These are phyloP conservation scores for Thraustochytrium sp. DNA, from an alignment of 352 stramenopile species.

Conservation along the genomic window DNA sequence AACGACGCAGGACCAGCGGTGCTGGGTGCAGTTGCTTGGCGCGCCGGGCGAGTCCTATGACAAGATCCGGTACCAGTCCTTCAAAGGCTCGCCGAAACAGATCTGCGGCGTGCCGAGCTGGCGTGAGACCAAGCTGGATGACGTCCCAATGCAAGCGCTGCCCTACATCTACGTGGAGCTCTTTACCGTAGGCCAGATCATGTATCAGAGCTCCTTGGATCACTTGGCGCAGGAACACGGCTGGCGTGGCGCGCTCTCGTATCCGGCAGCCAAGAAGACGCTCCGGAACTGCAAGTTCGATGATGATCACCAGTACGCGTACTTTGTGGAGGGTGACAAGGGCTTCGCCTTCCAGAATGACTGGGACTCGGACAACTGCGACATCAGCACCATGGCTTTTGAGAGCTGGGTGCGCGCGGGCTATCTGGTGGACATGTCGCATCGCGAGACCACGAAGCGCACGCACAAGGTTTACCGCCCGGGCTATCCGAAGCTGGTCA, in stretches of 20 bases:
- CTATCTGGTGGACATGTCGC: conserved; percentile 1
- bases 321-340: conserved; percentile 7
- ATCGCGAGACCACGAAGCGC: background rate
- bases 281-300: background rate
- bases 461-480: background rate
- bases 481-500: background rate
- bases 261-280: background rate
- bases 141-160: background rate
- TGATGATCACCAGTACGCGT: background rate
- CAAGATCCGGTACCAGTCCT: background rate
- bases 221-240: background rate
- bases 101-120: background rate
- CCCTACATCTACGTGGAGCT: background rate
- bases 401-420: background rate
- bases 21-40: conserved; percentile 8
- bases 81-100: background rate
- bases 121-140: conserved; percentile 5
- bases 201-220: background rate
- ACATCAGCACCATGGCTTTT: background rate
- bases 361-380: conserved; percentile 15
- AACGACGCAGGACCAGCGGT: background rate
- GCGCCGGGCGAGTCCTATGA: background rate
- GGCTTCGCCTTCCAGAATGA: conserved; percentile 12
- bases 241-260: background rate
- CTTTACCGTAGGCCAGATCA: background rate